Conservation (phyloP, 2,329 filamentous ascomycete genomes). For the Byssothecium circinans region DNA sequence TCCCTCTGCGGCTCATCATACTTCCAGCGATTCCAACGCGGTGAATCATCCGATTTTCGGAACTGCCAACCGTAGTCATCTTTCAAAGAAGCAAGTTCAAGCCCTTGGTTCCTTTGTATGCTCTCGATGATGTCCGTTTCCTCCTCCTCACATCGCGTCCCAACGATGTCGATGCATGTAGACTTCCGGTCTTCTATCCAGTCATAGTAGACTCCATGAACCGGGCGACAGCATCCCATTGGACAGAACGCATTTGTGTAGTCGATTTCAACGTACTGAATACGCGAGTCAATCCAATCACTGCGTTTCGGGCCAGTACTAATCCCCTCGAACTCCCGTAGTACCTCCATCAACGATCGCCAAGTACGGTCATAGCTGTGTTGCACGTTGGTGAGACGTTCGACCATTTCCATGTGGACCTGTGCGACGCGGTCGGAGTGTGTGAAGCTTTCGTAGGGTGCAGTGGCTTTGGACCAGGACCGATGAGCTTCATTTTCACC, state of each 20-base stretch:
- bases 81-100: not conserved
- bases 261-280: constrained; percentile 14
- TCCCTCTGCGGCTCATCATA: not conserved
- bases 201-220: not conserved
- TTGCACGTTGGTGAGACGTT: too few species aligned
- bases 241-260: constrained; percentile 14
- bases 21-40: not conserved
- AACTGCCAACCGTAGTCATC: not conserved
- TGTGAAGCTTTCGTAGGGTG: not conserved
- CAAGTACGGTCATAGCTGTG: too few species aligned
- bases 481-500: not conserved
- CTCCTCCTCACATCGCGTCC: not conserved
- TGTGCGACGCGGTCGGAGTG: too few species aligned
- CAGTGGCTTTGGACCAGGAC: not conserved
- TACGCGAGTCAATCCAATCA: too few species aligned
- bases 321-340: too few species aligned
- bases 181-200: not conserved
- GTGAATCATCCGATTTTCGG: not conserved
- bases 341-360: too few species aligned
- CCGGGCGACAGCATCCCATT: constrained; percentile 4
- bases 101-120: not conserved
- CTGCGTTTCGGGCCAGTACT: too few species aligned
- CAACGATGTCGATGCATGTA: not conserved
- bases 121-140: not conserved
- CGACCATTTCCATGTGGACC: too few species aligned